phyloP scores from a whole-genome alignment of 2,329 filamentous ascomycete genomes.

The Stagonosporopsis cucurbitacearum region DNA sequence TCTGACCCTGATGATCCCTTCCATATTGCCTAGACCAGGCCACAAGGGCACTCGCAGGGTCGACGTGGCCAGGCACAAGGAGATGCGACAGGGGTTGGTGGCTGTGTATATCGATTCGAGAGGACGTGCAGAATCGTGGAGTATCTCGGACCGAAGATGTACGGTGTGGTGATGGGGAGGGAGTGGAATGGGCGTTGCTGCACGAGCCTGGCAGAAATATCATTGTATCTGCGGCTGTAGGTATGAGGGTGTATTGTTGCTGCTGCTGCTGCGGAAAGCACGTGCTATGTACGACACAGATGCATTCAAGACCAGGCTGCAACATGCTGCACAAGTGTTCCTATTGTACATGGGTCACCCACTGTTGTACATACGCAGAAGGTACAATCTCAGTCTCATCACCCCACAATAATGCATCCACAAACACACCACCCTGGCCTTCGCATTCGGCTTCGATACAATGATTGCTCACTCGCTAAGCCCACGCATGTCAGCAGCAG shows the following conservation, averaged over 20 bases:
- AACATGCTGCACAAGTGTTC: background rate
- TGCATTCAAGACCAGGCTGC: background rate
- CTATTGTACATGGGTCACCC: background rate
- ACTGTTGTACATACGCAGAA: too few species aligned
- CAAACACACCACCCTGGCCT: background rate
- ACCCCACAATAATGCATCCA: background rate
- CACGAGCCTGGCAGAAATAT: too few species aligned
- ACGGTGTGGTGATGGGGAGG: background rate
- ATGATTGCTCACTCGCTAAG: background rate
- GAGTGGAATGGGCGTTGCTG: background rate
- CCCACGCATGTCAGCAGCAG: background rate
- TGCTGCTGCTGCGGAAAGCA: background rate
- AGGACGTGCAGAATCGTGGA: conserved; percentile 7
- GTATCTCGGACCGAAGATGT: background rate
- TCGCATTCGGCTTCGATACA: conserved; percentile 7
- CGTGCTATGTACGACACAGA: background rate
- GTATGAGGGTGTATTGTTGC: too few species aligned
- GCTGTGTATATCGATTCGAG: conserved; percentile 2
- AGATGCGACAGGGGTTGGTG: background rate
- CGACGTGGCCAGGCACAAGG: background rate
- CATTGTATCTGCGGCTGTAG: too few species aligned
- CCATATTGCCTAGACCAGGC: conserved; percentile 3
- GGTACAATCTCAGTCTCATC: background rate
- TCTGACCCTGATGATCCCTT: conserved; percentile 15
- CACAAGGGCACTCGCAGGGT: background rate